Percentiles rank a stretch among this genome's conserved stretches.
These are phyloP conservation scores for Tephrocybe sp. DNA, from an alignment of 768 basidiomycete genomes.

Conservation along the genomic window DNA sequence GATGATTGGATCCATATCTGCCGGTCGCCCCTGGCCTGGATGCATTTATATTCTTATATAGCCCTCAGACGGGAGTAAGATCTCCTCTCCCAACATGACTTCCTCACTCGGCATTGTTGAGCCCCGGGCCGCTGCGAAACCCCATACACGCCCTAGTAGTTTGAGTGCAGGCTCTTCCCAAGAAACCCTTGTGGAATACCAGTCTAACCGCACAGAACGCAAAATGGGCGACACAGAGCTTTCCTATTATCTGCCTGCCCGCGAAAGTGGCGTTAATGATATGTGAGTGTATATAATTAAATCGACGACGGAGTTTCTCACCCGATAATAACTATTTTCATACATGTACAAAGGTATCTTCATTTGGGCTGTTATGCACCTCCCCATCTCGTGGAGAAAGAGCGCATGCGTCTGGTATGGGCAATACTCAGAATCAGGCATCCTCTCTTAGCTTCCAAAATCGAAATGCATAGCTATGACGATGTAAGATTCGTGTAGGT, in stretches of 20 bases:
- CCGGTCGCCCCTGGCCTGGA: too few species aligned
- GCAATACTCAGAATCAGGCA: conserved; percentile 69
- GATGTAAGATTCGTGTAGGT: conserved; percentile 69
- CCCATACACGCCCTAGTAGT: too few species aligned
- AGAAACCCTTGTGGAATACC: conserved; percentile 16
- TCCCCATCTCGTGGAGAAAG: conserved; percentile 33
- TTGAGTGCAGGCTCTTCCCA: conserved; percentile 8
- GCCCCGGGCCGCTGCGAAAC: too few species aligned
- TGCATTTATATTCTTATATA: too few species aligned
- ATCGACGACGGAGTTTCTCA: not conserved
- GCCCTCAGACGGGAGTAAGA: too few species aligned
- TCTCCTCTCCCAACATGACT: too few species aligned
- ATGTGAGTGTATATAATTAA: conserved; percentile 49
- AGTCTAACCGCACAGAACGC: conserved; percentile 36
- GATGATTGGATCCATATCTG: too few species aligned
- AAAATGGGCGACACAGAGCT: conserved; percentile 71
- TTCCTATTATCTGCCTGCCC: conserved; percentile 76
- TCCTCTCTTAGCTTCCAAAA: conserved; percentile 63
- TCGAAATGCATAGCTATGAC: conserved; percentile 58
- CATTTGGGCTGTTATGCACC: conserved; percentile 66
- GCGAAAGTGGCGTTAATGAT: conserved; percentile 83
- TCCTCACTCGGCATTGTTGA: too few species aligned
- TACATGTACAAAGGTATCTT: conserved; percentile 68
- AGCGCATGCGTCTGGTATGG: conserved; percentile 62
- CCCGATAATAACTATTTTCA: not conserved